Conservation (phyloP, 768 basidiomycete genomes). For the Lactarius psammicola region DNA sequence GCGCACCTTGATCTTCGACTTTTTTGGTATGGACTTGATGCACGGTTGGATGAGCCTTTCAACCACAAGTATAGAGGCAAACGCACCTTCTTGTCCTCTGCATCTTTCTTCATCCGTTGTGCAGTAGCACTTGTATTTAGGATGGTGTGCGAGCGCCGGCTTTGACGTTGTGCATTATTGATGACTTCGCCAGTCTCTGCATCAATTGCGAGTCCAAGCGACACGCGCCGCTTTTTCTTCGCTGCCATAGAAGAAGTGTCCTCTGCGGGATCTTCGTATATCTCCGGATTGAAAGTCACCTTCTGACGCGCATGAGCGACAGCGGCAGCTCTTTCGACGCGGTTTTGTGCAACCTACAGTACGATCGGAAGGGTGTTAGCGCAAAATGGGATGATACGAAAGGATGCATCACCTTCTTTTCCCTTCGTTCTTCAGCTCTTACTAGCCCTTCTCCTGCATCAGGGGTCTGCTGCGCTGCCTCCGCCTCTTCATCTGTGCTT, state of each 20-base stretch:
- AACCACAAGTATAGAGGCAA: background rate
- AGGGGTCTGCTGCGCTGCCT: conserved; percentile 46
- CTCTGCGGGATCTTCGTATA: conserved; percentile 33
- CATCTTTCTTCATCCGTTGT: conserved; percentile 59
- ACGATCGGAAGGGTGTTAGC: conserved; percentile 4
- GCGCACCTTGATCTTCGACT: conserved; percentile 50
- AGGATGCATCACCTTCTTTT: conserved; percentile 44
- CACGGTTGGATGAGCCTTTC: conserved; percentile 28
- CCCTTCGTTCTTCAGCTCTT: conserved; percentile 57
- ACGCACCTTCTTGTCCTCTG: conserved; percentile 59
- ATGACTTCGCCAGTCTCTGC: conserved; percentile 62
- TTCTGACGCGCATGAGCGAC: conserved; percentile 65
- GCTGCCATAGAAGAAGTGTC: conserved; percentile 31
- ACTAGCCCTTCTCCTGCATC: conserved; percentile 57
- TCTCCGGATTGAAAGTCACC: conserved; percentile 64
- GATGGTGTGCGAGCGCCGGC: conserved; percentile 66
- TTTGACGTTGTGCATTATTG: conserved; percentile 47
- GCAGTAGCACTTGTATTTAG: conserved; percentile 67
- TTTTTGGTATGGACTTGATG: conserved; percentile 52
- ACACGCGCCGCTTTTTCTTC: conserved; percentile 49
- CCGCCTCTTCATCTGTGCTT: conserved; percentile 69
- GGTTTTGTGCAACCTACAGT: conserved; percentile 50
- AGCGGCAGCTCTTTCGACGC: conserved; percentile 61
- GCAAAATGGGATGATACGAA: conserved; percentile 3
- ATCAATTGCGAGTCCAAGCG: conserved; percentile 53